A percentile compares a stretch with the other conserved stretches of the same genome.
Evolutionary conservation across 192 early-diverging fungal species (phyloP).

Genomic region (Radiomyces spectabilis): DNA sequence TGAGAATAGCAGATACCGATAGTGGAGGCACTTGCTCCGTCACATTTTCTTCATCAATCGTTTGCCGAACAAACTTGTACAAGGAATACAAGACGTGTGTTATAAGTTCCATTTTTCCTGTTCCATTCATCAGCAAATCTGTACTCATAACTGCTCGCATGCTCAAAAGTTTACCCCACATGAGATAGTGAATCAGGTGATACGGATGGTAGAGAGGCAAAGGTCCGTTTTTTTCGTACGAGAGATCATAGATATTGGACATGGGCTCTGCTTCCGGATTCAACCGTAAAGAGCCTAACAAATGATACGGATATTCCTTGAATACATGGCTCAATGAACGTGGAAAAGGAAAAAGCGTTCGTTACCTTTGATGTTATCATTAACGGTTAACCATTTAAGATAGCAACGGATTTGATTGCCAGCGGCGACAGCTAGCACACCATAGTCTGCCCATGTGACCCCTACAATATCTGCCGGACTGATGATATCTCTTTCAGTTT

Average conservation of each 20-base stretch:
- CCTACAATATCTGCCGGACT: constrained; percentile 33
- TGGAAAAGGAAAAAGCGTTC: constrained; percentile 3
- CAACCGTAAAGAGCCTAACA: constrained; percentile 9
- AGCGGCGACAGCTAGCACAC: constrained; percentile 51
- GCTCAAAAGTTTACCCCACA: constrained; percentile 49
- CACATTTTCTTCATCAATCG: constrained; percentile 31
- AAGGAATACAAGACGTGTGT: constrained; percentile 54
- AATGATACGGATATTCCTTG: too few relatives aligned
- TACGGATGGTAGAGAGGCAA: constrained; percentile 71
- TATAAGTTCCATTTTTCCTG: constrained; percentile 60
- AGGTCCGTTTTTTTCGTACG: constrained; percentile 47
- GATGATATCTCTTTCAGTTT: neutral
- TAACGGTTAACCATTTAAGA: constrained; percentile 55
- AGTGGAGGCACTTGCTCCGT: constrained; percentile 50
- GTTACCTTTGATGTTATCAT: constrained; percentile 30
- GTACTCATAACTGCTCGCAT: neutral
- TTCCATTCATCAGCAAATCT: neutral
- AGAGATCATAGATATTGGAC: constrained; percentile 45
- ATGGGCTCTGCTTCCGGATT: constrained; percentile 17
- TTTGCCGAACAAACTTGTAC: constrained; percentile 39
- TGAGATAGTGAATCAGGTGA: constrained; percentile 57
- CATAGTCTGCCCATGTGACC: constrained; percentile 46
- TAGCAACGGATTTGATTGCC: constrained; percentile 48
- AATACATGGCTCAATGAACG: too few relatives aligned
- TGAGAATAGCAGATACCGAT: constrained; percentile 53